phyloP scores from a whole-genome alignment of 257 asterid species.

The Striga asiatica region DNA sequence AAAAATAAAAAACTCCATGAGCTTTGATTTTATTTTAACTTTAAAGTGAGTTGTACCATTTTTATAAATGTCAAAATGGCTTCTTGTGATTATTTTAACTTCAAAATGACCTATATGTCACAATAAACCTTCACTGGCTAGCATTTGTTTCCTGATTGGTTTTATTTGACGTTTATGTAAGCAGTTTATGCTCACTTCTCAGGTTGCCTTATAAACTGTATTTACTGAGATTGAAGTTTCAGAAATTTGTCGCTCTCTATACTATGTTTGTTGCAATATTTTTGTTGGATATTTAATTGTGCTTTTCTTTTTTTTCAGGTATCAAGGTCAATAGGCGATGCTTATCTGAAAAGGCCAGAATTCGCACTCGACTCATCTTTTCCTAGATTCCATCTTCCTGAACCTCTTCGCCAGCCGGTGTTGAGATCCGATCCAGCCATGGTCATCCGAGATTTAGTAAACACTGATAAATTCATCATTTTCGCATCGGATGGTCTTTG shows the following conservation, averaged over 20 bases:
- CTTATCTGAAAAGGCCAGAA: conserved; percentile 72
- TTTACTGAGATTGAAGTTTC: too few species aligned
- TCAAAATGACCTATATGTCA: too few species aligned
- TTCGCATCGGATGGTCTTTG: conserved; percentile 94
- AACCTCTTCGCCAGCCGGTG: conserved; percentile 50
- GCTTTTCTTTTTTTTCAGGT: conserved; percentile 28
- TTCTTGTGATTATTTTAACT: too few species aligned
- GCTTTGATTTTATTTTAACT: background rate
- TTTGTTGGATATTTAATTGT: background rate
- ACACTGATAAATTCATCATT: conserved; percentile 54
- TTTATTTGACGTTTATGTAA: too few species aligned
- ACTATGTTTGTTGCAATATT: too few species aligned
- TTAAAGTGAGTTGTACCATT: background rate
- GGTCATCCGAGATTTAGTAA: conserved; percentile 27
- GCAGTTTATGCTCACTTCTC: too few species aligned
- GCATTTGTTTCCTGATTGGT: too few species aligned
- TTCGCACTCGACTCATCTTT: conserved; percentile 42
- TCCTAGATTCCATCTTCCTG: conserved; percentile 50
- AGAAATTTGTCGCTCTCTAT: too few species aligned
- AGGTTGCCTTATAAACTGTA: too few species aligned
- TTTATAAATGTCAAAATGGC: background rate
- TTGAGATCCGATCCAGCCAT: conserved; percentile 68
- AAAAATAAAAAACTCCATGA: background rate
- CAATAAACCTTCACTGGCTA: too few species aligned
- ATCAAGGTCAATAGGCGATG: conserved; percentile 83